These are phyloP conservation scores for Stagonosporopsis tanaceti DNA, from an alignment of 2,329 filamentous ascomycete genomes.

Conservation along the genomic window DNA sequence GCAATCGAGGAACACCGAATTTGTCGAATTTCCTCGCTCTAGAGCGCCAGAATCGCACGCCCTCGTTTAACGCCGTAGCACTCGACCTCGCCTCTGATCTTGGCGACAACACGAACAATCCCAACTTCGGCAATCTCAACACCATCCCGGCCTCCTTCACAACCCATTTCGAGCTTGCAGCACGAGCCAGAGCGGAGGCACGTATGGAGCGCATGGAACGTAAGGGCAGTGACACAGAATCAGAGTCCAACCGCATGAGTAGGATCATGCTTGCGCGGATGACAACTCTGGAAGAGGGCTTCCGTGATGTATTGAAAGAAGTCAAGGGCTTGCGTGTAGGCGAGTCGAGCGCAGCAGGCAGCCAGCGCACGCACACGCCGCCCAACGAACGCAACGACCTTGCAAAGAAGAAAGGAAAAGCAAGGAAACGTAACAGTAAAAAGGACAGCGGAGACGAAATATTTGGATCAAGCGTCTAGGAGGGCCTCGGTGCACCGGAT, in stretches of 20 bases:
- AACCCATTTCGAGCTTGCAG: conserved; percentile 64
- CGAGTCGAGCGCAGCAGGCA: conserved; percentile 32
- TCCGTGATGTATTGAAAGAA: conserved; percentile 84
- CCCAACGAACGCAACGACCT: conserved; percentile 37
- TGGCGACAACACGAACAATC: conserved; percentile 67
- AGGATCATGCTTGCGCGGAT: conserved; percentile 86
- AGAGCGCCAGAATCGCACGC: conserved; percentile 57
- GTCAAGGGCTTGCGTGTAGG: conserved; percentile 69
- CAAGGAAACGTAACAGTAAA: conserved; percentile 38
- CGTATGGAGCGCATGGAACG: conserved; percentile 31
- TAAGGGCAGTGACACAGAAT: conserved; percentile 37
- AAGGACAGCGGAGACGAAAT: conserved; percentile 29
- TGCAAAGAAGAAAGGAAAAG: conserved; percentile 40
- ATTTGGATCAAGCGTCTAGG: conserved; percentile 41
- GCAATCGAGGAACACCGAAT: conserved; percentile 65
- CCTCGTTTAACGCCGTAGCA: conserved; percentile 69
- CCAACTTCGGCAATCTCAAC: conserved; percentile 67
- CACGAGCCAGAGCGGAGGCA: conserved; percentile 32
- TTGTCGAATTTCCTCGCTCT: conserved; percentile 63
- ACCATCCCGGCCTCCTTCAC: conserved; percentile 78
- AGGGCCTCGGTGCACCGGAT: neutral
- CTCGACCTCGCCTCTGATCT: conserved; percentile 78
- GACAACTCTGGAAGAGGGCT: conserved; percentile 91
- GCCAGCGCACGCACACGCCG: conserved; percentile 39
- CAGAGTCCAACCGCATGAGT: conserved; percentile 58